These are phyloP conservation scores for Diplodia intermedia DNA, from an alignment of 2,329 filamentous ascomycete species.

Conservation along the genomic window DNA sequence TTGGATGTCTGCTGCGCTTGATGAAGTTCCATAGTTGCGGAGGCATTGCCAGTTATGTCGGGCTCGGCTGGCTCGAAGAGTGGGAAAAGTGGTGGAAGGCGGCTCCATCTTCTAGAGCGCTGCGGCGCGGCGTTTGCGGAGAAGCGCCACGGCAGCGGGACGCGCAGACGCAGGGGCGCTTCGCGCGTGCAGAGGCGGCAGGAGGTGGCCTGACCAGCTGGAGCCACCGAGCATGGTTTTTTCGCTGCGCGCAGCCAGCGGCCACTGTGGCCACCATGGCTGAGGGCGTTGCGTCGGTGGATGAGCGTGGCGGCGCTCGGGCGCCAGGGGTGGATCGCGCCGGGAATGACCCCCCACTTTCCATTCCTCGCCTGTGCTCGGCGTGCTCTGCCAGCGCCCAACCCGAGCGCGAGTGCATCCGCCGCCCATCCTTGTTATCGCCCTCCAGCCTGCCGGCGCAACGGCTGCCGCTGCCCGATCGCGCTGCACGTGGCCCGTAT, in stretches of 20 bases:
- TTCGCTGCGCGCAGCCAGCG: slow-evolving; percentile 16
- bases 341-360: slow-evolving; percentile 30
- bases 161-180: slow-evolving; percentile 10
- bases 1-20: slow-evolving; percentile 36
- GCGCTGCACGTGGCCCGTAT: slow-evolving; percentile 17
- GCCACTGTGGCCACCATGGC: slow-evolving; percentile 13
- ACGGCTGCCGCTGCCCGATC: slow-evolving; percentile 20
- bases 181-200: not conserved
- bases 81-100: slow-evolving; percentile 32
- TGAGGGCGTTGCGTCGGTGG: slow-evolving; percentile 4
- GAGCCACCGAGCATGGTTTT: slow-evolving; percentile 20
- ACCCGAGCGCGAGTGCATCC: not conserved
- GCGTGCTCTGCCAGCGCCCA: not conserved
- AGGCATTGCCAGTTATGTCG: slow-evolving; percentile 28
- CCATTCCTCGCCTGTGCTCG: not conserved
- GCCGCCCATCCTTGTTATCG: slow-evolving; percentile 3
- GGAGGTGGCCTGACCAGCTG: slow-evolving; percentile 26
- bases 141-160: not conserved
- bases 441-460: not conserved
- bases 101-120: slow-evolving; percentile 15
- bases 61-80: slow-evolving; percentile 26
- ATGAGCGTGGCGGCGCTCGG: slow-evolving; percentile 27
- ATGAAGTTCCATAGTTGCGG: slow-evolving; percentile 34
- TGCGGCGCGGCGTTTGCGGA: slow-evolving; percentile 4
- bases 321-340: slow-evolving; percentile 22